These are phyloP conservation scores for Chondrus crispus DNA, from an alignment of 23 red algal genomes.

Conservation along the genomic window DNA sequence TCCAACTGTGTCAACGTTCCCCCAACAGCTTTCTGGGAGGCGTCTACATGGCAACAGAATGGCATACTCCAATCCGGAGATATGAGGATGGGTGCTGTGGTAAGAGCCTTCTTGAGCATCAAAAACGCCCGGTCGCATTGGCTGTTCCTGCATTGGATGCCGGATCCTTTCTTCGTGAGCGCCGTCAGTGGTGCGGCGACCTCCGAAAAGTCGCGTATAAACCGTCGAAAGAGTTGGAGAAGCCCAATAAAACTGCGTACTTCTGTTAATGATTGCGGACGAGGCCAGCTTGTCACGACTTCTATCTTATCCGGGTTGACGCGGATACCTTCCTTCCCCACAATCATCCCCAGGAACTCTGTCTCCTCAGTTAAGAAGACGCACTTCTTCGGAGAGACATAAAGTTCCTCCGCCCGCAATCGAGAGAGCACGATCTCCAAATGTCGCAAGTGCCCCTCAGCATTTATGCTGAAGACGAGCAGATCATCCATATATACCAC, in stretches of 20 bases:
- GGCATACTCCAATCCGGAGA: constrained; percentile 4
- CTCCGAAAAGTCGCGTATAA: background rate
- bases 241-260: constrained; percentile 19
- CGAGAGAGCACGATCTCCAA: background rate
- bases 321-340: background rate
- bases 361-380: background rate
- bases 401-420: background rate
- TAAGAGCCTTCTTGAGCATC: background rate
- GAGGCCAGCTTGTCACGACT: too few species aligned
- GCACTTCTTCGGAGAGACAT: background rate
- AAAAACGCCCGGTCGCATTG: background rate
- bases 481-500: background rate
- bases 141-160: background rate
- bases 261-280: too few species aligned
- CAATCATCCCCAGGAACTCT: background rate
- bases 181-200: background rate
- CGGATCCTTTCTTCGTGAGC: background rate
- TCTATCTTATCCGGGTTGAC: too few species aligned
- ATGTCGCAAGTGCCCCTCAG: background rate
- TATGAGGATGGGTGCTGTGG: background rate
- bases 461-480: background rate
- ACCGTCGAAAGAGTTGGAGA: constrained; percentile 24
- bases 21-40: constrained; percentile 1
- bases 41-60: background rate
- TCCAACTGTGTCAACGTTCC: background rate